Conservation (phyloP, 257 asterid species). For the Nicotiana knightiana region DNA sequence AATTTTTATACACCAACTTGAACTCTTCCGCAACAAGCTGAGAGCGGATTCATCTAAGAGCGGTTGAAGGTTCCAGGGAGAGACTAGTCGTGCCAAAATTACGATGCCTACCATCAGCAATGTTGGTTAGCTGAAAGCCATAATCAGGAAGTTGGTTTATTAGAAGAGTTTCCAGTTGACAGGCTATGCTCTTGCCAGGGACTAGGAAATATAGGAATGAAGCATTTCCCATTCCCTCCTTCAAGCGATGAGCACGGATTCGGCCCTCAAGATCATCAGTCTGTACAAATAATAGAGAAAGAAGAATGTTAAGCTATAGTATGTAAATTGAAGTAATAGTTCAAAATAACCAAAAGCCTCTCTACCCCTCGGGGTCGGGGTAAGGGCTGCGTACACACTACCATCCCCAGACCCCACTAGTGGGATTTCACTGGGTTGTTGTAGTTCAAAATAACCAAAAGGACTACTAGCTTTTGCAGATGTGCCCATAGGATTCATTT, state of each 20-base stretch:
- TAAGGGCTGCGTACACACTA: too few species aligned
- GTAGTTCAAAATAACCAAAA: neutral
- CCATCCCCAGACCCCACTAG: too few species aligned
- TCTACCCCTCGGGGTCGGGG: too few species aligned
- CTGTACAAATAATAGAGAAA: constrained; percentile 26
- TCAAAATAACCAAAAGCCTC: neutral
- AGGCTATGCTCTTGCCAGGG: constrained; percentile 82
- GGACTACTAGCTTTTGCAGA: neutral
- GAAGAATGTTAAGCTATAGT: neutral
- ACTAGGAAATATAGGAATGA: constrained; percentile 67
- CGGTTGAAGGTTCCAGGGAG: constrained; percentile 35
- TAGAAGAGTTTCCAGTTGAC: constrained; percentile 88
- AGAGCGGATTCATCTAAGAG: constrained; percentile 31
- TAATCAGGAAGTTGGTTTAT: constrained; percentile 70
- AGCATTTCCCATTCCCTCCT: constrained; percentile 70
- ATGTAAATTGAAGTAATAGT: neutral
- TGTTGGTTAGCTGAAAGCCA: constrained; percentile 63
- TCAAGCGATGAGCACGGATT: constrained; percentile 61
- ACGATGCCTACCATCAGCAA: constrained; percentile 85
- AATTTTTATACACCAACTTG: neutral
- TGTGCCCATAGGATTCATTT: neutral
- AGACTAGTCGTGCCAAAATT: constrained; percentile 64
- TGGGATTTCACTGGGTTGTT: too few species aligned
- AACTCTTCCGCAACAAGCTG: neutral
- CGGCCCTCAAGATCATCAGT: constrained; percentile 92